Base-by-base conservation (phyloP, 2,329 filamentous ascomycete species). In the Xylariaceae sp. region DNA sequence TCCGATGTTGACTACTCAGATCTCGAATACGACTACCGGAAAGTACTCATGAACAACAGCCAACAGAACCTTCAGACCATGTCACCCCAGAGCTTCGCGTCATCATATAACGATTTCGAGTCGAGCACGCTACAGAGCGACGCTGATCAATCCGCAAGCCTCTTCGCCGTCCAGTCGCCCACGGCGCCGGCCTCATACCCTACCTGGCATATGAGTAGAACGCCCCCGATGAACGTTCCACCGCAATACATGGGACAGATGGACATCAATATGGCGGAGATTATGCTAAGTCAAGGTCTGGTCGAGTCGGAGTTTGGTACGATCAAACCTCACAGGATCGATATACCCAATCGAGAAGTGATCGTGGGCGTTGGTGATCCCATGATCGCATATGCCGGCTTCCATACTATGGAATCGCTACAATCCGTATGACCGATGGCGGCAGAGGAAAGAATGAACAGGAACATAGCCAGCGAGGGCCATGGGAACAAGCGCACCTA, bases 311-410 rank as follows among this genome's bases (percentile, higher is more conserved):
- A 78, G 39, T 80, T 80, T 47, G 75, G 76, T 36, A 77, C 74
- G 22, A 77, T 82, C 60, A 81, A 82, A 70, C 79, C 79, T 12
- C 77, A 81, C 52, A 73, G 79, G 42, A 69, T 82, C 41, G 76
- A 76, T 36, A 77, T 76, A 60, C 69, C 75, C 40, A 78, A 80
- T 49, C 72, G 77, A 1, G 78, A 80, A 42, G 76, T 78, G 7
- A 83, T 83, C 79, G 72, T 82, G 65, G 77, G 79, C 16, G 75
- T 80, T 63, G 76, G 74, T 16, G 80, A 83, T 56, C 79, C 80
- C 1, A 82, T 82, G 79, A 81, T 83, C 7, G 56, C 56, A 52
- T 83, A 77, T 61, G 71, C 75, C 2, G 76, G 77, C 42, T 80
- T 76, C 63, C 77, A 79, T 62, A 78, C 80, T 53, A 67, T 69